Percentiles rank a stretch among this genome's conserved stretches.
phyloP scores from a whole-genome alignment of 441 rosid genomes.

The Populus trichocarpa region DNA sequence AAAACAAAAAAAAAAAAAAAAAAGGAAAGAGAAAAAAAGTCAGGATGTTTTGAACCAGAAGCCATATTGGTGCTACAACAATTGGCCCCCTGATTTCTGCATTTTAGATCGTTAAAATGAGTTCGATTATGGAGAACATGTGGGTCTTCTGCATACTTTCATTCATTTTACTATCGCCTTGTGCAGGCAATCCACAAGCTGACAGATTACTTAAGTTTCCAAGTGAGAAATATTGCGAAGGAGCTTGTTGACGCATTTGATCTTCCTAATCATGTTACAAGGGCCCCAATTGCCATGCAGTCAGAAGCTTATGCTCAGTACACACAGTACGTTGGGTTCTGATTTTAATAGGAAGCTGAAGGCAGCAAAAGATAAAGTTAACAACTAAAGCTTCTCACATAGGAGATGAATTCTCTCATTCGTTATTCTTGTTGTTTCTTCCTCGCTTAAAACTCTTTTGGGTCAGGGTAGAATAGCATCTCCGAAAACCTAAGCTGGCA shows the following conservation, averaged over 20 bases:
- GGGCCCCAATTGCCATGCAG: conserved; percentile 94
- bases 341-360: conserved; percentile 6
- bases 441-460: neutral
- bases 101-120: neutral
- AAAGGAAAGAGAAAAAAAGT: neutral
- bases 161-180: neutral
- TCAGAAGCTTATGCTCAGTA: conserved; percentile 89
- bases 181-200: conserved; percentile 89
- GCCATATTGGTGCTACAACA: neutral
- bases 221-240: conserved; percentile 73
- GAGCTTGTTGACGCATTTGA: conserved; percentile 86
- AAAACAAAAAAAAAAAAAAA: no score
- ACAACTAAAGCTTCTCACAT: neutral
- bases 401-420: neutral
- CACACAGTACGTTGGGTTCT: conserved; percentile 80
- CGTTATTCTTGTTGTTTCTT: neutral
- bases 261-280: conserved; percentile 68
- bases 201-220: conserved; percentile 76
- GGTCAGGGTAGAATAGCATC: neutral
- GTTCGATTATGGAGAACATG: neutral
- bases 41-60: neutral
- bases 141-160: neutral
- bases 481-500: neutral
- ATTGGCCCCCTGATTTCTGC: neutral
- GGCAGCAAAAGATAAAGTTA: neutral